phyloP scores from a whole-genome alignment of 192 early-diverging fungal species.

The Pecoramyces ruminantium region DNA sequence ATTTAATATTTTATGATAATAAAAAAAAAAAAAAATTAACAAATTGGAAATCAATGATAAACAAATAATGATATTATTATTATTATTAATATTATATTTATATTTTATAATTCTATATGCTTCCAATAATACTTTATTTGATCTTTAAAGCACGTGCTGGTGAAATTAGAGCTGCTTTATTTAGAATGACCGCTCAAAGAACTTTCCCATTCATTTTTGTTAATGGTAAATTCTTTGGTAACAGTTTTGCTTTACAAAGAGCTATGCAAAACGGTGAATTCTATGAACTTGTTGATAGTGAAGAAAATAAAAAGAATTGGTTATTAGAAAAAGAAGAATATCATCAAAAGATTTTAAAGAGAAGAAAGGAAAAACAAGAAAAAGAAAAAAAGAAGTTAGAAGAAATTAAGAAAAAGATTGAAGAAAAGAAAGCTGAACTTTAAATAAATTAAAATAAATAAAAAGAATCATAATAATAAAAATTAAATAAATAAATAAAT shows the following conservation, averaged over 20 bases:
- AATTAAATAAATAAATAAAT: too few relatives aligned
- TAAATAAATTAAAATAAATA: too few relatives aligned
- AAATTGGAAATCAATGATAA: too few relatives aligned
- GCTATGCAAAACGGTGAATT: neutral
- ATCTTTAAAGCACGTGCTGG: neutral
- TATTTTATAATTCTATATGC: too few relatives aligned
- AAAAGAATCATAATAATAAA: too few relatives aligned
- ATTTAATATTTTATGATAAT: too few relatives aligned
- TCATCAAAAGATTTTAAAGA: neutral
- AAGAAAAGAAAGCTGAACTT: neutral
- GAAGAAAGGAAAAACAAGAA: neutral
- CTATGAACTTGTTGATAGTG: neutral
- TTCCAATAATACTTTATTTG: too few relatives aligned
- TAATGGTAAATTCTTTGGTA: neutral
- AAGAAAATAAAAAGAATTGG: neutral
- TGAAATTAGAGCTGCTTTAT: neutral
- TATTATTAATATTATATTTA: too few relatives aligned
- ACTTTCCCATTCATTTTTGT: neutral
- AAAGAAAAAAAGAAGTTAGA: neutral
- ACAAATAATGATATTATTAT: too few relatives aligned
- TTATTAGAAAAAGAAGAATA: neutral
- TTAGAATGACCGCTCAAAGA: neutral
- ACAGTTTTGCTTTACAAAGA: neutral
- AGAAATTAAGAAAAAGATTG: neutral
- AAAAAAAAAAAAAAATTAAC: too few relatives aligned